Evolutionary conservation across 2,329 filamentous ascomycete genomes (phyloP).

Genomic region (Colletotrichum phormii): DNA sequence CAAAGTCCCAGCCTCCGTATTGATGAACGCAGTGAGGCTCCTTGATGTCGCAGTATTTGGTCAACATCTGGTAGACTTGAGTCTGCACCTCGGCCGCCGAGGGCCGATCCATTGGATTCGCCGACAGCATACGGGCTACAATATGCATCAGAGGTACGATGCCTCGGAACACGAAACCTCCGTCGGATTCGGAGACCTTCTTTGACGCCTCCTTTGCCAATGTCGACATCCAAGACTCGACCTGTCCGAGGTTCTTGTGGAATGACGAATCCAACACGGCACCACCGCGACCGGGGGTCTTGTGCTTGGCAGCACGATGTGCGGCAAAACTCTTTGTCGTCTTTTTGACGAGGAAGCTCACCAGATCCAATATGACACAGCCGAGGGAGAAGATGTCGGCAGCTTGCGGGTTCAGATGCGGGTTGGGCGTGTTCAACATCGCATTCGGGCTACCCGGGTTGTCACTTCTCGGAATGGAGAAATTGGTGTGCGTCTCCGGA

Average conservation of each 20-base stretch:
- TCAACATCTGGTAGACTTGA: conserved; percentile 64
- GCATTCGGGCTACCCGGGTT: conserved; percentile 45
- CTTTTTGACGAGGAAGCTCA: conserved; percentile 77
- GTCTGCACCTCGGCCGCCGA: conserved; percentile 63
- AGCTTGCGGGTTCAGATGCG: conserved; percentile 64
- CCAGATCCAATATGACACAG: conserved; percentile 77
- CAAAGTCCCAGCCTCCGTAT: conserved; percentile 52
- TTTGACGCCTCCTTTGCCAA: conserved; percentile 70
- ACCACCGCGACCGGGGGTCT: conserved; percentile 66
- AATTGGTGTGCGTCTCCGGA: conserved; percentile 49
- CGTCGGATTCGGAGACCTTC: conserved; percentile 51
- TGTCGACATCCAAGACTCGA: conserved; percentile 74
- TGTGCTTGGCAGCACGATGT: conserved; percentile 75
- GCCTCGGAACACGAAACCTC: conserved; percentile 61
- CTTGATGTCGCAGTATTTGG: conserved; percentile 56
- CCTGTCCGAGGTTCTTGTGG: conserved; percentile 76
- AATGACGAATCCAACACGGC: conserved; percentile 77
- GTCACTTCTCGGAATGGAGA: conserved; percentile 50
- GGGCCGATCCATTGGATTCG: conserved; percentile 64
- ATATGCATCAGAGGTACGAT: conserved; percentile 65
- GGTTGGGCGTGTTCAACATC: conserved; percentile 52
- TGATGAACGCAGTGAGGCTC: conserved; percentile 68
- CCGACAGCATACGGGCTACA: conserved; percentile 65
- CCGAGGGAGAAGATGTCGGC: conserved; percentile 81
- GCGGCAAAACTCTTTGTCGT: conserved; percentile 73